Evolutionary conservation across 2,329 filamentous ascomycete genomes (phyloP).

Genomic region (Fusarium compactum): DNA sequence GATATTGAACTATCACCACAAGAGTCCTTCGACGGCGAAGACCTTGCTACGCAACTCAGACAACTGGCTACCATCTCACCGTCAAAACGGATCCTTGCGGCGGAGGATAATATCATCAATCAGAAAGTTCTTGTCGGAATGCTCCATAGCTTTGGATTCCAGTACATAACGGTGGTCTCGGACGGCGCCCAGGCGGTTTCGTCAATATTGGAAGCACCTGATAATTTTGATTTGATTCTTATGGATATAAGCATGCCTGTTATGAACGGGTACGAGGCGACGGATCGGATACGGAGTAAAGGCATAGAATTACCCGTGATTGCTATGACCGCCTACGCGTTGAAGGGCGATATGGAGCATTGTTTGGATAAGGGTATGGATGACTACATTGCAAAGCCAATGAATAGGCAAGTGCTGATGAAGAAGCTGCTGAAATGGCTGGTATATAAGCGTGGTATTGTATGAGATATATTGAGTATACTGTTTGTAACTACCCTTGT

Average conservation of each 20-base stretch:
- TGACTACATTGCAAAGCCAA: conserved; percentile 13
- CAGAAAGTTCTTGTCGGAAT: conserved; percentile 11
- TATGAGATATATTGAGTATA: no score
- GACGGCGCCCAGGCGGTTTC: conserved; percentile 9
- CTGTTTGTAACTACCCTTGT: no score
- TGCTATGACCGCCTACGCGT: conserved; percentile 12
- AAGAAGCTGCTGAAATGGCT: conserved; percentile 9
- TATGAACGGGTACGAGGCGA: conserved; percentile 14
- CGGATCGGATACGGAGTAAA: background rate
- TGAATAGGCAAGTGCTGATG: conserved; percentile 5
- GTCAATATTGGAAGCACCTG: background rate
- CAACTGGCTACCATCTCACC: background rate
- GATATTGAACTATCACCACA: background rate
- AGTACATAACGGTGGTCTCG: conserved; percentile 1
- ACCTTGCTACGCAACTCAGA: background rate
- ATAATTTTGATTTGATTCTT: background rate
- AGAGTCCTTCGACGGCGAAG: background rate
- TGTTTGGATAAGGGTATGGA: conserved; percentile 14
- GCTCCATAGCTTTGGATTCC: conserved; percentile 11
- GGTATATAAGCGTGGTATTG: no score
- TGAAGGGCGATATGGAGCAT: conserved; percentile 10
- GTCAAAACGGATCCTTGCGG: background rate
- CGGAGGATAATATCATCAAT: conserved; percentile 6
- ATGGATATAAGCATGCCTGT: conserved; percentile 20
- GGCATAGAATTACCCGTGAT: background rate